Evolutionary conservation across 257 asterid species (phyloP).

Genomic region (Cynanchum wilfordii): DNA sequence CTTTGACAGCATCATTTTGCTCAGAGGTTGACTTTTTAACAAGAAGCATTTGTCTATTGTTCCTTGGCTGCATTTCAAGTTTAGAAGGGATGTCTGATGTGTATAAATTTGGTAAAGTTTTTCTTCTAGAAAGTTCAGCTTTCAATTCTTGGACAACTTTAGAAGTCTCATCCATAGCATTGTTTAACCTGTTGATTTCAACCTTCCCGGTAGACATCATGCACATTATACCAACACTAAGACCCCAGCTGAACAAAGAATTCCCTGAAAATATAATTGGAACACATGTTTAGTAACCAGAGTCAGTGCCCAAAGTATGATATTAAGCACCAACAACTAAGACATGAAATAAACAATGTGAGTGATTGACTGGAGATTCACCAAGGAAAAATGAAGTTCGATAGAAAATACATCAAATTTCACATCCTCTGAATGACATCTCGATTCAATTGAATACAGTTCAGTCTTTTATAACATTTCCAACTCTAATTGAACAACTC

Average conservation of each 20-base stretch:
- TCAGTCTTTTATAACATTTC: no score
- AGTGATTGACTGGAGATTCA: background rate
- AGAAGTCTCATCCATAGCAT: conserved; percentile 56
- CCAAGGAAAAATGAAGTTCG: background rate
- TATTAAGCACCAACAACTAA: background rate
- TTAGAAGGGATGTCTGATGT: conserved; percentile 20
- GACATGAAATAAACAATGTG: background rate
- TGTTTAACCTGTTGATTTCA: conserved; percentile 46
- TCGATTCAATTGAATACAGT: background rate
- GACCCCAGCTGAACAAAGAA: conserved; percentile 55
- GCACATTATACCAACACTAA: conserved; percentile 65
- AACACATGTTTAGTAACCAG: background rate
- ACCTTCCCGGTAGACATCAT: conserved; percentile 75
- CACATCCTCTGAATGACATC: background rate
- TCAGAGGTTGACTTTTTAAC: conserved; percentile 1
- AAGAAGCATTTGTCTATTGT: conserved; percentile 11
- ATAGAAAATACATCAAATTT: background rate
- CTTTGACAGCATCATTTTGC: conserved; percentile 16
- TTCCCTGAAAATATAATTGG: conserved; percentile 35
- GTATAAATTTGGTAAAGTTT: conserved; percentile 14
- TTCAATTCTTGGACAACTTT: conserved; percentile 57
- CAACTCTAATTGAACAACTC: background rate
- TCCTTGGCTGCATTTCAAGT: conserved; percentile 8
- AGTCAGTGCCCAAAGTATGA: background rate
- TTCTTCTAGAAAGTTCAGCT: conserved; percentile 47